Conservation (phyloP, 2,329 filamentous ascomycete species). For the Cercospora sp. region DNA sequence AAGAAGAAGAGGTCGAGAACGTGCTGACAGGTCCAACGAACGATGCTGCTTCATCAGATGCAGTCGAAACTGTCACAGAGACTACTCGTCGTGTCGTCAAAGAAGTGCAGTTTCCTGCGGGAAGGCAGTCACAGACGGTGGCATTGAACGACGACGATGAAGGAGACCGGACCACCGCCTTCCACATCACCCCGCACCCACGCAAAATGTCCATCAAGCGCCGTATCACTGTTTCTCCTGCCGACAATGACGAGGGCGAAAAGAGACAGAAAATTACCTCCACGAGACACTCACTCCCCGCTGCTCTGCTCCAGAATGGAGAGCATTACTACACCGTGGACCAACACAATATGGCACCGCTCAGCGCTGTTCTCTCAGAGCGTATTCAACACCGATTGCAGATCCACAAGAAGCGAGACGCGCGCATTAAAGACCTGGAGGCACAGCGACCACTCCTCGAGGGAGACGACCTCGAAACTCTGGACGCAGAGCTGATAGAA, state of each 20-base stretch:
- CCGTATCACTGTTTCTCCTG: constrained; percentile 37
- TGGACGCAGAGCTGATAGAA: constrained; percentile 17
- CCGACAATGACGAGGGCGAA: constrained; percentile 9
- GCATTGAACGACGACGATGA: constrained; percentile 23
- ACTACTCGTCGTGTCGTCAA: constrained; percentile 20
- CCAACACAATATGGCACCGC: constrained; percentile 35
- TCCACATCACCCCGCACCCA: constrained; percentile 39
- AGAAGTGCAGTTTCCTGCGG: constrained; percentile 35
- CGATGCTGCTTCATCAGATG: constrained; percentile 21
- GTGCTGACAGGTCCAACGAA: background rate
- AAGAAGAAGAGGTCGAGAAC: constrained; percentile 26
- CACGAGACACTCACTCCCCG: constrained; percentile 38
- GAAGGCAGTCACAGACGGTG: constrained; percentile 21
- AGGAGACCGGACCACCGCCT: constrained; percentile 30
- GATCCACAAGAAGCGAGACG: constrained; percentile 41
- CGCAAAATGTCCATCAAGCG: constrained; percentile 34
- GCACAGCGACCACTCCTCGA: constrained; percentile 11
- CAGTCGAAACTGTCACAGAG: constrained; percentile 23
- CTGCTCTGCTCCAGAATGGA: constrained; percentile 28
- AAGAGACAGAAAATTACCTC: constrained; percentile 31
- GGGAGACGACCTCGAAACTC: constrained; percentile 30
- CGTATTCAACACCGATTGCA: constrained; percentile 41
- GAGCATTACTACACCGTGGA: constrained; percentile 27
- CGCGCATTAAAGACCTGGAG: constrained; percentile 16
- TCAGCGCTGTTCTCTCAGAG: constrained; percentile 36